Evolutionary conservation across 2,329 filamentous ascomycete species (phyloP).

Genomic region (Epichloe gansuensis): DNA sequence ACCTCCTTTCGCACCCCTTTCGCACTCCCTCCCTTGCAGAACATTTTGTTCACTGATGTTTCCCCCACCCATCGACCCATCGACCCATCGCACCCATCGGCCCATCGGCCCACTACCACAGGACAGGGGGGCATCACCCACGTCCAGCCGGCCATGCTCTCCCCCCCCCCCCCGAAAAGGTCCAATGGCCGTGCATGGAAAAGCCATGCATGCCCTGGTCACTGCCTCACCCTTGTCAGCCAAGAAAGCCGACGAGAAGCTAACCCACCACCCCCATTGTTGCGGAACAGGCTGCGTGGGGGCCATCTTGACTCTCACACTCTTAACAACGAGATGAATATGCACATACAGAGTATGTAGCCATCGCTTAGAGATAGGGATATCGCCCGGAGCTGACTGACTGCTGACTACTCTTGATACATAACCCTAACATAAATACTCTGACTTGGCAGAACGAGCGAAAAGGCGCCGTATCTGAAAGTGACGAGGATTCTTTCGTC

Average conservation of each 20-base stretch:
- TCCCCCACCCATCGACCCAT: too few species aligned
- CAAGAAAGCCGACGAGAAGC: neutral
- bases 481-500: too few species aligned
- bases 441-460: too few species aligned
- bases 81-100: too few species aligned
- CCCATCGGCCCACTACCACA: neutral
- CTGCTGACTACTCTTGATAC: too few species aligned
- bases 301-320: neutral
- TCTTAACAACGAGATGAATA: too few species aligned
- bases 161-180: neutral
- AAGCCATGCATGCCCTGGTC: neutral
- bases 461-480: too few species aligned
- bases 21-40: too few species aligned
- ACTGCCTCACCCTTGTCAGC: neutral
- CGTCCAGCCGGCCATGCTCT: neutral
- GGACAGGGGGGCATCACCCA: neutral
- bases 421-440: too few species aligned
- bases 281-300: neutral
- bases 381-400: neutral
- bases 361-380: neutral
- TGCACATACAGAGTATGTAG: neutral
- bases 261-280: neutral
- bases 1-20: too few species aligned
- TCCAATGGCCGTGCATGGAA: neutral
- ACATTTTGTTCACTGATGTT: too few species aligned